A percentile compares a stretch with the other conserved stretches of the same genome.
Conservation (phyloP, 371 early-diverging fungal species). For the Actinomortierella wolfii region DNA sequence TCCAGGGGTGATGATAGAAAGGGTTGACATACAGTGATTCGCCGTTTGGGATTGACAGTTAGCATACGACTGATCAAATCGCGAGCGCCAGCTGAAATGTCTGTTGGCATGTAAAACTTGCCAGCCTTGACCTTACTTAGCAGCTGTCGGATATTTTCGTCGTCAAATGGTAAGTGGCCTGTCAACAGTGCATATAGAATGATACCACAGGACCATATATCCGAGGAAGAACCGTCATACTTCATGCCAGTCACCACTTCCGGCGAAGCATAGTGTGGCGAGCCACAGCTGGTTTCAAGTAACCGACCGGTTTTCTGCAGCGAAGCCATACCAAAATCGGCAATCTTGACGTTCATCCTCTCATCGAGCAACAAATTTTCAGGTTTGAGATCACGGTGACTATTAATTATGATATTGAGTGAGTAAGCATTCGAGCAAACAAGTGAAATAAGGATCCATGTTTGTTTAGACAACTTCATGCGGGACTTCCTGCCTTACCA, state of each 20-base stretch:
- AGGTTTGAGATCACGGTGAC: constrained; percentile 98
- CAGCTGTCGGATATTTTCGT: constrained; percentile 83
- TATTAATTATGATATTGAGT: constrained; percentile 23
- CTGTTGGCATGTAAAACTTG: constrained; percentile 59
- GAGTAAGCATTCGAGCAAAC: neutral
- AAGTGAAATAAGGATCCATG: neutral
- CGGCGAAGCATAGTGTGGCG: constrained; percentile 93
- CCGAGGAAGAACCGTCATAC: constrained; percentile 87
- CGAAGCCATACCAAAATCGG: constrained; percentile 89
- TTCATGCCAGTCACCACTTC: constrained; percentile 85
- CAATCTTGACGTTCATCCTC: constrained; percentile 79
- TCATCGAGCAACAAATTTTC: constrained; percentile 92
- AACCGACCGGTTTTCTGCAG: constrained; percentile 71
- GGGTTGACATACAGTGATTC: constrained; percentile 51
- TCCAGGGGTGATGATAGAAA: constrained; percentile 40
- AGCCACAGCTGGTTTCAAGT: constrained; percentile 85
- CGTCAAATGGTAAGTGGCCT: constrained; percentile 93
- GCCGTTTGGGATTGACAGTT: constrained; percentile 54
- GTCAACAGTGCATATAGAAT: constrained; percentile 88
- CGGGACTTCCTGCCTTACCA: constrained; percentile 54
- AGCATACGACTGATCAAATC: constrained; percentile 65
- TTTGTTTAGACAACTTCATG: neutral
- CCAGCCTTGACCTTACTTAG: constrained; percentile 66
- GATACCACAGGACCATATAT: constrained; percentile 94
- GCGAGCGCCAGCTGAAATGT: constrained; percentile 61